A percentile compares a stretch with the other conserved stretches of the same genome.
phyloP scores from a whole-genome alignment of 768 basidiomycete species.

The Amanita pallidorosea region DNA sequence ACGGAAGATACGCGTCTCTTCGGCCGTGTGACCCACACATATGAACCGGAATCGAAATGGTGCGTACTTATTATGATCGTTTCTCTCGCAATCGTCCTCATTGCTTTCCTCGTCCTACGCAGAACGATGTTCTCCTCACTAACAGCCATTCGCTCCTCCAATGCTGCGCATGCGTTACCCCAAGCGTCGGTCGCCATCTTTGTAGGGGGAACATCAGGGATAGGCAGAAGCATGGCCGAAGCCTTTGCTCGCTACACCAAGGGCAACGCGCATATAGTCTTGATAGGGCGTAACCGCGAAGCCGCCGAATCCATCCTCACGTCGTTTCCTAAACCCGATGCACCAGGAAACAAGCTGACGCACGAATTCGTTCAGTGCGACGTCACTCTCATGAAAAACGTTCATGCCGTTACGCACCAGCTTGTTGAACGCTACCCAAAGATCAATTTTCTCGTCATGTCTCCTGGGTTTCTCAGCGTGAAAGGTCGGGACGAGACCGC shows the following conservation, averaged over 20 bases:
- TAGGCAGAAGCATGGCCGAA: constrained; percentile 36
- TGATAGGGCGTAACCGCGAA: constrained; percentile 39
- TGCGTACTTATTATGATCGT: background rate
- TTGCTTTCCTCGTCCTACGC: background rate
- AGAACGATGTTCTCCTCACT: background rate
- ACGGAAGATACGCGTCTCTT: background rate
- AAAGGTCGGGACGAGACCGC: constrained; percentile 27
- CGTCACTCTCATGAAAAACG: constrained; percentile 39
- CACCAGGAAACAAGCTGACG: constrained; percentile 10
- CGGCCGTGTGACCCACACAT: background rate
- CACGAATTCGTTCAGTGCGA: constrained; percentile 48
- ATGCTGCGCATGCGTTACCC: background rate
- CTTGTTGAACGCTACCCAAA: constrained; percentile 25
- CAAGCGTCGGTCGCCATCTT: constrained; percentile 22
- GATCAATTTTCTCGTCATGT: constrained; percentile 43
- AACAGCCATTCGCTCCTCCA: background rate
- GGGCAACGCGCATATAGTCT: constrained; percentile 40
- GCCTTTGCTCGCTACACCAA: constrained; percentile 34
- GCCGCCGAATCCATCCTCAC: constrained; percentile 38
- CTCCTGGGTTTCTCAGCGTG: constrained; percentile 29
- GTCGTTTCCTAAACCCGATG: constrained; percentile 20
- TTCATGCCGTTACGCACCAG: constrained; percentile 20
- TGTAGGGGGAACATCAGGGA: constrained; percentile 36
- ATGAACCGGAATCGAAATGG: background rate
- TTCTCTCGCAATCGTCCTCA: background rate